Evolutionary conservation across 148 eudicot genomes (phyloP), one percentile per base, ranked within the genome.

Genomic region (Rhododendron williamsianum): DNA sequence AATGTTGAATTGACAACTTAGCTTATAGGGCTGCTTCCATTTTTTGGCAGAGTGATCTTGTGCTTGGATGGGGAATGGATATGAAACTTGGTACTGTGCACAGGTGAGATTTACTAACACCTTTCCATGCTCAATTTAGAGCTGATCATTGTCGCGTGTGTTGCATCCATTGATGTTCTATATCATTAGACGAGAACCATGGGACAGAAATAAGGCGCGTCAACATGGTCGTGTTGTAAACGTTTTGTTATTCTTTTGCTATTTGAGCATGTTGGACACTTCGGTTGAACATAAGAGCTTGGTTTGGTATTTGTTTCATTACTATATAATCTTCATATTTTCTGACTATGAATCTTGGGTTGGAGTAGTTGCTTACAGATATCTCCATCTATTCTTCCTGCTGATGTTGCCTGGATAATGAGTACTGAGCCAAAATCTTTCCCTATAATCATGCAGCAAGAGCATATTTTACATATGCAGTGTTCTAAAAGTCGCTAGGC

Each of bases 51-150:
- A 97, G 92, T 91, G 99, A 97, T 91, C 98, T 97, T 81, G 96
- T 97, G 90, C 99, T 95, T 89, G 99, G 99, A 81, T 97, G 99
- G 99, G 99, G 99, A 86, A 89, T 97, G 94, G 99, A 97, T 90
- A 94, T 95, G 93, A 97, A 97, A 93, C 96, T 97, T 76, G 99
- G 80, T 97, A 97, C 84, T 97, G 99, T 86, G 98, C 96, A 86
- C 98, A 94, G 80, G 87, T 86, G 48, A 81, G 84, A 56, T 74
- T 52, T n/a, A 56, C 72, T 65, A 9, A 65, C 41, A 67, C 76
- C 30, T 84, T 74, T 52, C 15, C 12, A 16, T 36, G 38, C 8
- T 45, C 27, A 41, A 41, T 67, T 35, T 67, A 30, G 58, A n/a
- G 54, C 36, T 25, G 13, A 36, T 69, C 7, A 30, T 46, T 9